A percentile compares a stretch with the other conserved stretches of the same genome.
These are phyloP conservation scores for Backusella australiensis DNA, from an alignment of 192 early-diverging fungal species.

Conservation along the genomic window DNA sequence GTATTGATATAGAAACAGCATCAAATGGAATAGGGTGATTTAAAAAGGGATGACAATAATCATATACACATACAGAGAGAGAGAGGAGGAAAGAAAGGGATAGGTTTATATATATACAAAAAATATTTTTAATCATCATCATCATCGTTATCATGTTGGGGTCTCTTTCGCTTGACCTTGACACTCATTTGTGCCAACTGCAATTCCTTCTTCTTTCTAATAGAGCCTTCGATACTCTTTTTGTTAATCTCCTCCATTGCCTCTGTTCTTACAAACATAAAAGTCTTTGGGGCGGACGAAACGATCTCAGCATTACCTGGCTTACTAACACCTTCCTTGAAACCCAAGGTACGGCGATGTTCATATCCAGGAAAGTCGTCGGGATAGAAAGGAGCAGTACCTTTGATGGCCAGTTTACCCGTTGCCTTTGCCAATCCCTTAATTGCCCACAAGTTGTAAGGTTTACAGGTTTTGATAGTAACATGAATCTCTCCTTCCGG, in stretches of 20 bases:
- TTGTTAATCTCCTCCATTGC: conserved; percentile 45
- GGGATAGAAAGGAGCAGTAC: conserved; percentile 63
- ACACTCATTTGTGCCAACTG: background rate
- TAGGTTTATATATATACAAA: background rate
- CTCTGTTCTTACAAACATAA: conserved; percentile 62
- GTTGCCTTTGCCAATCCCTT: conserved; percentile 68
- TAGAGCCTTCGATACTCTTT: conserved; percentile 19
- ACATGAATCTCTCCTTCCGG: conserved; percentile 70
- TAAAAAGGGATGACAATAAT: background rate
- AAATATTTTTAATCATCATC: conserved; percentile 2
- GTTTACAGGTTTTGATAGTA: conserved; percentile 78
- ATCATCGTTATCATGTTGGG: background rate
- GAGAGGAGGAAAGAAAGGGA: background rate
- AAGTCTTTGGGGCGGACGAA: conserved; percentile 61
- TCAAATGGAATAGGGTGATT: background rate
- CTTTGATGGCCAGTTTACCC: conserved; percentile 52
- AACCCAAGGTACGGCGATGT: conserved; percentile 96
- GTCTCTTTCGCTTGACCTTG: conserved; percentile 12
- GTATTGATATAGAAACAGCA: background rate
- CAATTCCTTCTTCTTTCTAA: conserved; percentile 6
- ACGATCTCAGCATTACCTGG: conserved; percentile 78
- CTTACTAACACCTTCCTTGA: conserved; percentile 75
- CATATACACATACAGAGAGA: too few relatives aligned
- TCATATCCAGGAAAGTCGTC: conserved; percentile 79
- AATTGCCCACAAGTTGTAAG: conserved; percentile 90